Evolutionary conservation across 2,329 filamentous ascomycete species (phyloP).

Genomic region (Botrytis tulipae): DNA sequence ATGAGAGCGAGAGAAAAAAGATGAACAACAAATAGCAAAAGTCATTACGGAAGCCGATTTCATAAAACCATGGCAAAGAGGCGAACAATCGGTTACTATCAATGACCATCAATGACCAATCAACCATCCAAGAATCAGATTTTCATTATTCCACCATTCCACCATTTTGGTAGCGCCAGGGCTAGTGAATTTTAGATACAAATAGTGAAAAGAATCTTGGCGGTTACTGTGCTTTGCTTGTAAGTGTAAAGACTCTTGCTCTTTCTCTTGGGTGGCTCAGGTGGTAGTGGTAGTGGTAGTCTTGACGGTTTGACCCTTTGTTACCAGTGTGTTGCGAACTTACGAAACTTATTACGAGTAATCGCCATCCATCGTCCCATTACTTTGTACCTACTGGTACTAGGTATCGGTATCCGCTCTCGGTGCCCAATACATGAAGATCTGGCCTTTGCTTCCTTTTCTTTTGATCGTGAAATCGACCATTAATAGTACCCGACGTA

Average conservation of each 20-base stretch:
- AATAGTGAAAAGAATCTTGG: background rate
- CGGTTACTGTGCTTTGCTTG: too few relatives aligned
- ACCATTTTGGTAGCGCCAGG: constrained; percentile 2
- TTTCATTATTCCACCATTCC: constrained; percentile 7
- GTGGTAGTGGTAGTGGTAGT: too few relatives aligned
- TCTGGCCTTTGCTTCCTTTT: constrained; percentile 11
- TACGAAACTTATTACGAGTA: too few relatives aligned
- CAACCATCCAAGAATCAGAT: background rate
- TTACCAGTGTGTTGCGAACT: too few relatives aligned
- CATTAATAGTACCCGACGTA: too few relatives aligned
- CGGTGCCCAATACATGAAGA: background rate
- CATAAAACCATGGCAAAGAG: background rate
- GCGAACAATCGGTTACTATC: background rate
- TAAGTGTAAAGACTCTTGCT: too few relatives aligned
- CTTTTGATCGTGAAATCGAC: background rate
- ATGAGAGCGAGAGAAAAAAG: background rate
- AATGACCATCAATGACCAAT: background rate
- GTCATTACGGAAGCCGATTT: background rate
- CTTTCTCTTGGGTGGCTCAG: too few relatives aligned
- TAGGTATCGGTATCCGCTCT: background rate
- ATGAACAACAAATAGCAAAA: background rate
- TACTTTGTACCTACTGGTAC: too few relatives aligned
- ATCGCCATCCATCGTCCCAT: too few relatives aligned
- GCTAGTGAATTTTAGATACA: background rate
- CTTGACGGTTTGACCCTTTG: too few relatives aligned